Base-by-base conservation (phyloP, 2,329 filamentous ascomycete species). In the Elsinoe batatas region DNA sequence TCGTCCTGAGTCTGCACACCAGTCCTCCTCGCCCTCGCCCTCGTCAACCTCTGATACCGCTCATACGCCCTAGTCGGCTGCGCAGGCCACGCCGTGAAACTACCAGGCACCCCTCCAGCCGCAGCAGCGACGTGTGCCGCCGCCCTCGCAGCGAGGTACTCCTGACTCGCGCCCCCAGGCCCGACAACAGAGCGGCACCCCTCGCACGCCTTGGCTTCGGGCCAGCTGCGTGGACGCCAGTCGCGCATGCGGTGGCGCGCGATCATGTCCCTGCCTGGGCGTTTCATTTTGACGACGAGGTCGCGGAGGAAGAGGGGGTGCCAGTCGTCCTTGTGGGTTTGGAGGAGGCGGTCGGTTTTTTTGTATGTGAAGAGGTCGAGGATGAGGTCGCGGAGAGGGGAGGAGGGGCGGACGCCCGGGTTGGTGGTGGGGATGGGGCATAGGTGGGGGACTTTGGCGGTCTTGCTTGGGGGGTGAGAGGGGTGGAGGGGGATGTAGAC, bases 311-410 rank as follows among this genome's bases (percentile, higher is more conserved):
- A 77, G 0, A 59, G 64, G 4, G 73, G 73, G 56, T 77, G 74
- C 74, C 75, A 77, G 20, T 69, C 65, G 58, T 77, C 74, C 54
- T 65, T 66, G 60, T 78, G 75, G 17, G 64, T 69, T 40, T 71
- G 70, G 13, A 78, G 65, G 13, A 78, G 60, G 17, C 72, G 69
- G 60, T 76, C 75, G 35, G 75, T 78, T 59, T 76, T 76, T 63
- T 78, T 78, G 68, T 76, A 77, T 1, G 73, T 72, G 62, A 77
- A 78, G 7, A 78, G 67, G 58, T 78, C 75, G 32, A 77, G 65
- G 12, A 77, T 66, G 1, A 78, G 65, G 5, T 64, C 61, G 11
- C 72, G 62, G 17, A 78, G 56, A 5, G 69, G 69, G 7, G 71
- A 64, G 2, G 60, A 65, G 36, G 71, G 69, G 42, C 68, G 65